These are phyloP conservation scores for Trichoderma atrobrunneum DNA, from an alignment of 2,329 filamentous ascomycete species.

Conservation along the genomic window DNA sequence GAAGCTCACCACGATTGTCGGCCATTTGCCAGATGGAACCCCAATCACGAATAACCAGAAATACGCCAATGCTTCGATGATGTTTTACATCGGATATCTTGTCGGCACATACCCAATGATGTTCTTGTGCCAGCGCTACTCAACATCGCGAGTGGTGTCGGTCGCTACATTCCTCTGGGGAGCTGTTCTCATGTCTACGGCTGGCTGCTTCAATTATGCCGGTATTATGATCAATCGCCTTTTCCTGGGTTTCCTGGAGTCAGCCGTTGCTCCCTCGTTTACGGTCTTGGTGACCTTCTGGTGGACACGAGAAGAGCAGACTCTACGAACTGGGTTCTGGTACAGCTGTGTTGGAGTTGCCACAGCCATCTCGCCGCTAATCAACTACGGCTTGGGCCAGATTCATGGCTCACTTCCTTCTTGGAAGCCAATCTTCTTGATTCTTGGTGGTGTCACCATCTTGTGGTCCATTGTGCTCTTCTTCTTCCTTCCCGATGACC, in stretches of 20 bases:
- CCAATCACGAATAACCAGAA: conserved; percentile 9
- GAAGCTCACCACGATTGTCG: conserved; percentile 3
- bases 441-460: not conserved
- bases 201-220: conserved; percentile 1
- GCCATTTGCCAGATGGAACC: not conserved
- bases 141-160: not conserved
- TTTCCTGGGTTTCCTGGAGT: conserved; percentile 1
- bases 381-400: conserved; percentile 4
- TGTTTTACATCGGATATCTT: conserved; percentile 7
- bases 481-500: not conserved
- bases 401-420: not conserved
- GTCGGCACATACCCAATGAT: conserved; percentile 9
- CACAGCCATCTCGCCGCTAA: not conserved
- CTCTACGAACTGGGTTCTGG: not conserved
- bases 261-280: not conserved
- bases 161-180: not conserved
- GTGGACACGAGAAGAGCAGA: conserved; percentile 11
- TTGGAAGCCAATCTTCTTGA: not conserved
- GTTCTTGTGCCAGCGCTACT: conserved; percentile 2
- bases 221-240: conserved; percentile 7
- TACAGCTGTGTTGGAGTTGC: conserved; percentile 5
- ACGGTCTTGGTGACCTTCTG: not conserved
- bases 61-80: conserved; percentile 11
- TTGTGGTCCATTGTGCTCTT: not conserved
- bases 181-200: conserved; percentile 6